Evolutionary conservation across 2,329 filamentous ascomycete genomes (phyloP), one percentile per base, ranked within the genome.

Genomic region (Alternaria atra): DNA sequence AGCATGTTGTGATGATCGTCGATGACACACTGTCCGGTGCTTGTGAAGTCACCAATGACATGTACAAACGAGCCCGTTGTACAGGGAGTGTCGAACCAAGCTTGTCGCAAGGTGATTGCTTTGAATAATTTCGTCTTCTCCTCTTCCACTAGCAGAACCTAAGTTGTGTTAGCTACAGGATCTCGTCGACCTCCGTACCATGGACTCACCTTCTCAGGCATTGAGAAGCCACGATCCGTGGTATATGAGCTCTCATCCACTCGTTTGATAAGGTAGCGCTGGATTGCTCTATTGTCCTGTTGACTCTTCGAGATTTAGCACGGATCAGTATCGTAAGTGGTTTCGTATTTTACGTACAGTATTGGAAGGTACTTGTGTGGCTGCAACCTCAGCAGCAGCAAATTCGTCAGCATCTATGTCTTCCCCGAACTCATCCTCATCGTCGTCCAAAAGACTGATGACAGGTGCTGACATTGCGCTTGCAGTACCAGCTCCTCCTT

Each of bases 41-140:
- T 68, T 59, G 90, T 86, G 70, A 96, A 97, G 4, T 87, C 81
- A 30, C 94, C 94, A 65, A 96, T 92, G 59, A 99, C 84, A 76
- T 99, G 94, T 40, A 98, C 89, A 73, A 91, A 94, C 0, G 91
- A 89, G 32, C 91, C 90, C 43, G 86, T 83, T 35, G 87, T 89
- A 39, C 91, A 92, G 30, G 90, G 87, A 6, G 92, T 97, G 48
- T 94, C 91, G 63, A 88, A 86, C 95, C 95, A 99, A 50, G 92
- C 91, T 58, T 92, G 92, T 60, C 94, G 89, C 34, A 99, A 86
- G 54, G 89, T 87, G 30, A 98, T 89, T 1, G 87, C 88, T 69
- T 86, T 90, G 64, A 86, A 84, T 6, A 82, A 79, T 61, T 90
- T 89, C 0, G 86, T 89, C 60, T 85, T 88, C 68, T 97, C 93